Percentiles rank a stretch among this genome's conserved stretches.
phyloP scores from a whole-genome alignment of 2,329 filamentous ascomycete species.

The Remersonia thermophila region DNA sequence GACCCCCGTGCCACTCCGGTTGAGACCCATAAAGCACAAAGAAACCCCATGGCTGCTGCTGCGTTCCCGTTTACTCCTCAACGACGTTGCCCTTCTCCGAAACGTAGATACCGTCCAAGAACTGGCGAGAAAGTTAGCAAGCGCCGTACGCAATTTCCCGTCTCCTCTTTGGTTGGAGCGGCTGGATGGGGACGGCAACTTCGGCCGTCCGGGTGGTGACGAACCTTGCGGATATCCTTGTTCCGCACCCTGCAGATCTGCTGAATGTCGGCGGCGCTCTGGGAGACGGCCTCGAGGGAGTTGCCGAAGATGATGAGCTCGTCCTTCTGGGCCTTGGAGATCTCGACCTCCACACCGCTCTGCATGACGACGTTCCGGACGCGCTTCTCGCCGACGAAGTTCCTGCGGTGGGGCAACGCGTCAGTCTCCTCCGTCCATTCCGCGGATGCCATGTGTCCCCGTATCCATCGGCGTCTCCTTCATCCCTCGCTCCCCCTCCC shows the following conservation, averaged over 20 bases:
- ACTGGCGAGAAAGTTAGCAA: too few relatives aligned
- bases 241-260: constrained; percentile 99
- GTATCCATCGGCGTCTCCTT: too few relatives aligned
- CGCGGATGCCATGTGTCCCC: too few relatives aligned
- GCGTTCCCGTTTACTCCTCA: constrained; percentile 43
- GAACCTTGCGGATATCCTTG: constrained; percentile 99
- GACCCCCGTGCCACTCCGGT: constrained; percentile 49
- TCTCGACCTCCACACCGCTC: constrained; percentile 77
- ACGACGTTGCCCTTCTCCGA: constrained; percentile 95
- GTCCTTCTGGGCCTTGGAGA: constrained; percentile 91
- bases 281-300: constrained; percentile 93
- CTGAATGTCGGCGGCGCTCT: constrained; percentile 98
- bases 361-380: constrained; percentile 86
- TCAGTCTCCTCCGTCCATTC: constrained; percentile 16
- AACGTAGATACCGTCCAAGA: constrained; percentile 99
- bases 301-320: constrained; percentile 89
- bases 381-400: constrained; percentile 99
- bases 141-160: too few relatives aligned
- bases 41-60: constrained; percentile 19
- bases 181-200: too few relatives aligned
- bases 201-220: too few relatives aligned
- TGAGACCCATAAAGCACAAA: constrained; percentile 45
- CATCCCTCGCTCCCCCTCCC: background rate
- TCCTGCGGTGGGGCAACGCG: constrained; percentile 44
- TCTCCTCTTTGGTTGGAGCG: too few relatives aligned